phyloP scores from a whole-genome alignment of 352 stramenopile genomes.

The Plasmopara muralis region DNA sequence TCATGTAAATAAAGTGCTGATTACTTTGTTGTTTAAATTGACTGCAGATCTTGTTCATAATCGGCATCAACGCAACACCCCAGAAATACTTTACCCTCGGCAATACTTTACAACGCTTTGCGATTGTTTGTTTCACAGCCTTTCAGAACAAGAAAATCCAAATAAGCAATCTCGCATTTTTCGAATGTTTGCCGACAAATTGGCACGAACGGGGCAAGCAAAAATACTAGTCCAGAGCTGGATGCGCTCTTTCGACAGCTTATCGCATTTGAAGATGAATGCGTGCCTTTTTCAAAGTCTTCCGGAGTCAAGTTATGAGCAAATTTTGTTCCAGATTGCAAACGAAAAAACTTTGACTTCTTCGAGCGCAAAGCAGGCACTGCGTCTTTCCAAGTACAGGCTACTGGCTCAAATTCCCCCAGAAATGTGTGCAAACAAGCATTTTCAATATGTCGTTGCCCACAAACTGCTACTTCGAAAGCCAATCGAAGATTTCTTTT shows the following conservation, averaged over 20 bases:
- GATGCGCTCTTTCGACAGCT: conserved; percentile 26
- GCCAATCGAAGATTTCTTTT: conserved; percentile 38
- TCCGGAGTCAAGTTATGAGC: conserved; percentile 41
- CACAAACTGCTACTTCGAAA: conserved; percentile 59
- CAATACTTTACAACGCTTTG: conserved; percentile 42
- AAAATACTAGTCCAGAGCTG: conserved; percentile 40
- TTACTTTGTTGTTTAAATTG: not conserved
- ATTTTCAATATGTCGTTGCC: conserved; percentile 57
- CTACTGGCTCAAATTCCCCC: conserved; percentile 39
- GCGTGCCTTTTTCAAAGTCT: conserved; percentile 35
- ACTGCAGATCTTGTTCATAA: conserved; percentile 57
- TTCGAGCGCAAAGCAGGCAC: conserved; percentile 9
- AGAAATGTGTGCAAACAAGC: conserved; percentile 31
- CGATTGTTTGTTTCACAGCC: conserved; percentile 30
- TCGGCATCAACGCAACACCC: conserved; percentile 35
- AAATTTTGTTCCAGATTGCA: conserved; percentile 41
- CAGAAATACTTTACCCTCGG: conserved; percentile 37
- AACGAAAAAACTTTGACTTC: conserved; percentile 9
- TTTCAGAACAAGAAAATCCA: conserved; percentile 6
- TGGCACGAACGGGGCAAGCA: conserved; percentile 50
- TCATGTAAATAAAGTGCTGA: not conserved
- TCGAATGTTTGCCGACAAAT: conserved; percentile 55
- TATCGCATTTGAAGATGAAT: conserved; percentile 11
- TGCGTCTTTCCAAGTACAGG: conserved; percentile 38
- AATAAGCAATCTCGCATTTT: conserved; percentile 24